phyloP scores from a whole-genome alignment of 2,329 filamentous ascomycete genomes.

The Pezicula rhizophila region DNA sequence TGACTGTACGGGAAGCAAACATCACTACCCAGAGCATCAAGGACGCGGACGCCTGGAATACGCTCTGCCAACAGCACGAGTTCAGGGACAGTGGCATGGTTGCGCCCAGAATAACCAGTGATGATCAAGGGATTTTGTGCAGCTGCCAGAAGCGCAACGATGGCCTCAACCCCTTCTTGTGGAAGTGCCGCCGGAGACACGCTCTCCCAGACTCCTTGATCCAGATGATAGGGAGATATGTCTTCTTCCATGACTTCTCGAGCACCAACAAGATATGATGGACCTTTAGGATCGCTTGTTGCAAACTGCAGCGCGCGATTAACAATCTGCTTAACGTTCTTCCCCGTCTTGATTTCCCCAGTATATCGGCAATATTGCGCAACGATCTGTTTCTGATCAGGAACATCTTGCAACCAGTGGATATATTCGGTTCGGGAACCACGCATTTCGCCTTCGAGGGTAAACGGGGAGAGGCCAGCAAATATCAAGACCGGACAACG shows the following conservation, averaged over 20 bases:
- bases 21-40: constrained; percentile 72
- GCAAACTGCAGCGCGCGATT: constrained; percentile 68
- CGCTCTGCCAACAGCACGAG: constrained; percentile 63
- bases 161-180: no score
- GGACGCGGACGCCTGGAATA: constrained; percentile 61
- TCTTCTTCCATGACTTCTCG: constrained; percentile 69
- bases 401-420: constrained; percentile 74
- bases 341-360: constrained; percentile 64
- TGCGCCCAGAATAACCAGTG: constrained; percentile 66
- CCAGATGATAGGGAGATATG: constrained; percentile 51
- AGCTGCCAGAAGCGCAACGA: constrained; percentile 32
- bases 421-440: constrained; percentile 70
- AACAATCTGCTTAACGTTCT: constrained; percentile 71
- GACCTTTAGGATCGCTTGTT: constrained; percentile 60
- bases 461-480: constrained; percentile 65
- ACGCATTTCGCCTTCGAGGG: constrained; percentile 64
- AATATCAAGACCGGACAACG: constrained; percentile 67
- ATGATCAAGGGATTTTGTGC: constrained; percentile 64
- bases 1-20: constrained; percentile 76
- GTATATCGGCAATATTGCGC: constrained; percentile 67
- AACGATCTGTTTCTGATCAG: constrained; percentile 68
- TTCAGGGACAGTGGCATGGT: constrained; percentile 54
- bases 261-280: constrained; percentile 61
- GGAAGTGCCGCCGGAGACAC: no score
- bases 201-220: constrained; percentile 50